Evolutionary conservation across 2,329 filamentous ascomycete genomes (phyloP), one percentile per base, ranked within the genome.

Genomic region (Xylariales sp.): DNA sequence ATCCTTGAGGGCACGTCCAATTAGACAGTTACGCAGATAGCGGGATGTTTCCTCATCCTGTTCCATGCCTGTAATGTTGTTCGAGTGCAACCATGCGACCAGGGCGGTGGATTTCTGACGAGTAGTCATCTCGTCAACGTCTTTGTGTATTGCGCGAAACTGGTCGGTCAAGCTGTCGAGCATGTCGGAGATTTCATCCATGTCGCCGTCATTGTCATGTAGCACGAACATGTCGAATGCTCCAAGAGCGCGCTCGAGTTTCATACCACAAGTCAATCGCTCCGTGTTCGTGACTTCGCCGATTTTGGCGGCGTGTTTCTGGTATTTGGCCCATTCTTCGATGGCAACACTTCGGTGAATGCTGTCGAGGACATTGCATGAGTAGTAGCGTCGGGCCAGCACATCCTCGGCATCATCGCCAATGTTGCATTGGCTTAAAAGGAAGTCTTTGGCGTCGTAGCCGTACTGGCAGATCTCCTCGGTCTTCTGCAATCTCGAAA

Each of bases 171-270:
- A 68, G n/a, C 62, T 57, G 9, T 76, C 72, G 33, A 84, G 78
- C 82, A 44, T 85, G 31, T 24, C 33, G 31, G 35, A 46, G 21
- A 46, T 42, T 65, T 88, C 80, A 43, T 85, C 74, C 38, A 91
- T 64, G 56, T 94, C 88, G n/a, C 84, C 81, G 21, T 74, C 71
- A 14, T 80, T 75, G 41, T 84, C 83, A 49, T 84, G 80, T 20
- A 91, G 69, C 33, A 95, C 80, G 62, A 97, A 97, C 63, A 97
- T 76, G 61, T 97, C 93, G 60, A 94, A 95, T 11, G 84, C 85
- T 15, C 82, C 85, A 12, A 97, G 67, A 1, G 84, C 84, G 43
- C 77, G 75, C 58, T 95, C 90, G 15, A 95, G 70, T 6, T 52
- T 53, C 54, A 77, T 60, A 16, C 80, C 68, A 40, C 69, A 63